phyloP scores from a whole-genome alignment of 352 stramenopile species.

The Globisporangium splendens region DNA sequence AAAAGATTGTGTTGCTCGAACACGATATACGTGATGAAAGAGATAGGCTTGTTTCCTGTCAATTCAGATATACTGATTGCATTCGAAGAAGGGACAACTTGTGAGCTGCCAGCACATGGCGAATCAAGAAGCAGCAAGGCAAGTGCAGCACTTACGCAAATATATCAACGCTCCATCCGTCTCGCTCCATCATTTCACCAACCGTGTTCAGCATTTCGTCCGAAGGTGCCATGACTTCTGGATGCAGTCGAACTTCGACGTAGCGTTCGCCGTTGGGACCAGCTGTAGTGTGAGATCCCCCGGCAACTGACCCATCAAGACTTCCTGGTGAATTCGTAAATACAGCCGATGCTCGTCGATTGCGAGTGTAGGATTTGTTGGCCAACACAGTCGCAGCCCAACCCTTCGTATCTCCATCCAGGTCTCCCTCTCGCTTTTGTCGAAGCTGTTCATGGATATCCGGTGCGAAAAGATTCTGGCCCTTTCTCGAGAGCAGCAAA shows the following conservation, averaged over 20 bases:
- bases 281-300: constrained; percentile 11
- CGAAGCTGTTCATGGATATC: constrained; percentile 83
- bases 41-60: constrained; percentile 68
- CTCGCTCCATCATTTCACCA: constrained; percentile 63
- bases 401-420: constrained; percentile 77
- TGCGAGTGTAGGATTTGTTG: constrained; percentile 78
- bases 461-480: constrained; percentile 73
- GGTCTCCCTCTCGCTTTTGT: constrained; percentile 58
- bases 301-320: constrained; percentile 5
- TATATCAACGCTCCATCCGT: constrained; percentile 75
- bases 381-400: constrained; percentile 72
- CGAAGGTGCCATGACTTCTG: constrained; percentile 48
- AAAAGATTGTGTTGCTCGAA: constrained; percentile 85
- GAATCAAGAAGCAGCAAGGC: background rate
- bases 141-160: constrained; percentile 41
- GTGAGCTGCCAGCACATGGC: no score
- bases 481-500: constrained; percentile 71
- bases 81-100: background rate
- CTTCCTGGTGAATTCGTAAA: constrained; percentile 26
- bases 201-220: constrained; percentile 70
- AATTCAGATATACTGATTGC: constrained; percentile 48
- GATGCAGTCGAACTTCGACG: constrained; percentile 50
- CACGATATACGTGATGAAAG: constrained; percentile 80
- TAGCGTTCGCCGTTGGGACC: constrained; percentile 23
- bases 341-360: constrained; percentile 46